Evolutionary conservation across 2,329 filamentous ascomycete genomes (phyloP), one percentile per base, ranked within the genome.

Genomic region (Fusarium liriodendri): DNA sequence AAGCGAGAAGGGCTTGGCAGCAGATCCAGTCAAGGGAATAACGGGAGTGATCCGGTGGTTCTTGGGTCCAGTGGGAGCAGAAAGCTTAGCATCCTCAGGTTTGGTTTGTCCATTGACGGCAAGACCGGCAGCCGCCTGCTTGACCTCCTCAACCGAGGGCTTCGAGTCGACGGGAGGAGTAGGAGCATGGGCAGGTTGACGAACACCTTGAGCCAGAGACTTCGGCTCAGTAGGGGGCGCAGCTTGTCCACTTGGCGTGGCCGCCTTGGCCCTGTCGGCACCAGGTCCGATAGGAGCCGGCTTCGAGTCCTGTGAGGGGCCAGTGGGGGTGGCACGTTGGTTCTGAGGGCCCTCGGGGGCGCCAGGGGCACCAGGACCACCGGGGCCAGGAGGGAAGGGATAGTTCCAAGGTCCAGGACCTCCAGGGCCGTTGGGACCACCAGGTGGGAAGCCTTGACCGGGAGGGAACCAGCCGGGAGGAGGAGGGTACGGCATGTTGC

Each of bases 381-480:
- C 85, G 76, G 79, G 76, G 8, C 88, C 89, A 18, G 54, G 54
- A 38, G 54, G 54, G 54, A 58, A 58, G 14, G 54, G 54, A 29
- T 58, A 58, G 54, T 58, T 58, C 54, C 54, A 58, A 0, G 54
- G 54, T 6, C 54, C 54, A 27, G 52, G 90, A 7, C 90, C 92
- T 50, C 76, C 76, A 37, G 80, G 78, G 11, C 83, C 75, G 32
- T 73, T 75, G 18, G 71, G 78, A 45, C 76, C 78, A 20, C 77
- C 86, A 71, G 89, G 91, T 37, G 91, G 92, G 76, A 95, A 97
- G 29, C 91, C 92, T 82, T 94, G 93, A 8, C 92, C 92, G 10
- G 91, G 90, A 74, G 93, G 93, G 80, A 92, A 96, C 93, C 94
- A 97, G 65, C 92, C 93, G 27, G 90, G 90, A 55, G 91, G 93